Conservation (phyloP, 345 rosid species). For the Dipteronia dyeriana region DNA sequence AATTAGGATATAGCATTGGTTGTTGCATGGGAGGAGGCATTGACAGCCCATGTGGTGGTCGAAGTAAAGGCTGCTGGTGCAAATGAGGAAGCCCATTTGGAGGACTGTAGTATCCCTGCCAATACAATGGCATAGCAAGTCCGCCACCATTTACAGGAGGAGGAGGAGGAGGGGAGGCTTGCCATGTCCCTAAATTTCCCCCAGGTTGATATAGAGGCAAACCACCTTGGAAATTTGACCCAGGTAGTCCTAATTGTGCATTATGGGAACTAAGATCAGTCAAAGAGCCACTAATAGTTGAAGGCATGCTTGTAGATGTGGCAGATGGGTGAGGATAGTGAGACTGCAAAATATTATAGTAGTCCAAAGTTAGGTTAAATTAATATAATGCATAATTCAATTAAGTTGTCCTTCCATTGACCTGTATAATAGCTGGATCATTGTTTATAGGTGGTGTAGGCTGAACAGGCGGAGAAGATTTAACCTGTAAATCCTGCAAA, state of each 20-base stretch:
- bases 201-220: constrained; percentile 90
- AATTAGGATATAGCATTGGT: constrained; percentile 73
- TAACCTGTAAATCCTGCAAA: too few relatives aligned
- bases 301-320: constrained; percentile 57
- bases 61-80: constrained; percentile 82
- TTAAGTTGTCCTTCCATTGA: too few relatives aligned
- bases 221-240: constrained; percentile 64
- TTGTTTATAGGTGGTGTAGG: too few relatives aligned
- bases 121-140: constrained; percentile 82
- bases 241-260: constrained; percentile 62
- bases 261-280: constrained; percentile 50
- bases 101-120: constrained; percentile 86
- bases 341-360: constrained; percentile 54
- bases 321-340: constrained; percentile 64
- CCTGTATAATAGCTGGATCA: too few relatives aligned
- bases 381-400: too few relatives aligned
- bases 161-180: constrained; percentile 48
- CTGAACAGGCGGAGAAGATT: too few relatives aligned
- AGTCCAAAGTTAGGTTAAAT: too few relatives aligned
- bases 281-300: constrained; percentile 53
- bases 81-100: constrained; percentile 72
- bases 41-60: constrained; percentile 72
- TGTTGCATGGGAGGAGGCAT: constrained; percentile 72
- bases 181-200: constrained; percentile 79
- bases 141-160: constrained; percentile 51